Evolutionary conservation across 371 early-diverging fungal species (phyloP).

Genomic region (Catenaria anguillulae): DNA sequence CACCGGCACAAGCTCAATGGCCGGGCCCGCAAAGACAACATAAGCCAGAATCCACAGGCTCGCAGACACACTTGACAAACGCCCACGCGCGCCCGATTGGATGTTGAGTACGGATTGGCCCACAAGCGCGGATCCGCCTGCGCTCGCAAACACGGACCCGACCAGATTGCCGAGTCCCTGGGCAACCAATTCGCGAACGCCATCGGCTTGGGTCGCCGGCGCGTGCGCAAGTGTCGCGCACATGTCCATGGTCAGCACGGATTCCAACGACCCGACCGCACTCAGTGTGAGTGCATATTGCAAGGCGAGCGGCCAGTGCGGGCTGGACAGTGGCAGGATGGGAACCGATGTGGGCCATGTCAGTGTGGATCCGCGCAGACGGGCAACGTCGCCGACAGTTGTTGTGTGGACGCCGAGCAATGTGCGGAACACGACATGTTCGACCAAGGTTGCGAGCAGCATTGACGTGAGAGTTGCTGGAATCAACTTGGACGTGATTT

Average conservation of each 20-base stretch:
- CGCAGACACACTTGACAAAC: conserved; percentile 5
- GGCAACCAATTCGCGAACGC: not conserved
- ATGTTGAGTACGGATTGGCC: conserved; percentile 11
- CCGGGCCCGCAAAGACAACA: not conserved
- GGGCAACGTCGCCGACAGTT: conserved; percentile 7
- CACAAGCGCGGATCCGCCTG: conserved; percentile 11
- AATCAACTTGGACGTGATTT: not conserved
- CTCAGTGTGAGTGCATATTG: not conserved
- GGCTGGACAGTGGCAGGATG: not conserved
- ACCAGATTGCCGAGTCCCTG: conserved; percentile 9
- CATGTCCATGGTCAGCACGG: conserved; percentile 6
- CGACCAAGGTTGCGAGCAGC: not conserved
- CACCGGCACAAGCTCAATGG: conserved; percentile 9
- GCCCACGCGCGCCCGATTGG: conserved; percentile 2
- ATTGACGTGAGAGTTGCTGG: conserved; percentile 5
- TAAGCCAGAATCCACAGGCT: conserved; percentile 1
- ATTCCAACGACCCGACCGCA: conserved; percentile 1
- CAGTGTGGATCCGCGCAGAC: not conserved
- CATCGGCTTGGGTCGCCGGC: too few species aligned
- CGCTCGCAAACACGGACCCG: conserved; percentile 4
- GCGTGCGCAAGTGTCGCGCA: conserved; percentile 1
- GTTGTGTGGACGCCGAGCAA: conserved; percentile 2
- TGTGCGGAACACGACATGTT: conserved; percentile 4
- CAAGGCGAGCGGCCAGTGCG: not conserved
- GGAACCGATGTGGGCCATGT: not conserved